Conservation (phyloP, 352 stramenopile species). For the Phytophthora pisi region DNA sequence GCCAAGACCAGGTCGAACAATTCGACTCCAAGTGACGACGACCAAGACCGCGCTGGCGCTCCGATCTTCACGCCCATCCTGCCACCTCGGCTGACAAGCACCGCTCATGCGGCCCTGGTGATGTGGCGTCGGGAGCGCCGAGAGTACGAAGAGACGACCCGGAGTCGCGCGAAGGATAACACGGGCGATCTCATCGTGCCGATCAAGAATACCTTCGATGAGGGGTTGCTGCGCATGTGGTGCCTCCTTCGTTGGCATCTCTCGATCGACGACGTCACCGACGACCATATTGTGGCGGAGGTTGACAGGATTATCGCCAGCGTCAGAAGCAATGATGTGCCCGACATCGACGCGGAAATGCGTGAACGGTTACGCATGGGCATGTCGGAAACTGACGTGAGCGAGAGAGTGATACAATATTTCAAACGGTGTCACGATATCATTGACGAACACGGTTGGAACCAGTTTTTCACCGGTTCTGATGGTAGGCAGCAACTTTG, state of each 20-base stretch:
- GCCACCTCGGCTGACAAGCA: not conserved
- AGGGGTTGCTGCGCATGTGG: not conserved
- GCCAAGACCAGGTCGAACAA: not conserved
- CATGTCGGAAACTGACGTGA: not conserved
- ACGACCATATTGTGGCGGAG: not conserved
- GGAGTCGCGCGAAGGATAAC: not conserved
- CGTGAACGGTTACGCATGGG: not conserved
- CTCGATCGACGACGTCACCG: constrained; percentile 3
- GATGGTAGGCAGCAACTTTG: constrained; percentile 4
- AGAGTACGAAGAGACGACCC: constrained; percentile 4
- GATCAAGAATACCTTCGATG: constrained; percentile 10
- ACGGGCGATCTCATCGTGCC: not conserved
- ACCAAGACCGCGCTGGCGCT: not conserved
- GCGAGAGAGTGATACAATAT: constrained; percentile 8
- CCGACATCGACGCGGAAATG: constrained; percentile 7
- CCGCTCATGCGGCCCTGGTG: not conserved
- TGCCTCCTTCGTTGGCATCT: not conserved
- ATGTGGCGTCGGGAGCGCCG: not conserved
- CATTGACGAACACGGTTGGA: constrained; percentile 1
- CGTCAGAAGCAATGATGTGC: constrained; percentile 1
- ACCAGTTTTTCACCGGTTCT: not conserved
- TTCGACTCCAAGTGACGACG: not conserved
- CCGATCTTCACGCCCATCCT: not conserved
- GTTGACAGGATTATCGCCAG: constrained; percentile 4
- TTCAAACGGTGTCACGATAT: constrained; percentile 1